Evolutionary conservation across 192 early-diverging fungal genomes (phyloP).

Genomic region (Thamnidium elegans): DNA sequence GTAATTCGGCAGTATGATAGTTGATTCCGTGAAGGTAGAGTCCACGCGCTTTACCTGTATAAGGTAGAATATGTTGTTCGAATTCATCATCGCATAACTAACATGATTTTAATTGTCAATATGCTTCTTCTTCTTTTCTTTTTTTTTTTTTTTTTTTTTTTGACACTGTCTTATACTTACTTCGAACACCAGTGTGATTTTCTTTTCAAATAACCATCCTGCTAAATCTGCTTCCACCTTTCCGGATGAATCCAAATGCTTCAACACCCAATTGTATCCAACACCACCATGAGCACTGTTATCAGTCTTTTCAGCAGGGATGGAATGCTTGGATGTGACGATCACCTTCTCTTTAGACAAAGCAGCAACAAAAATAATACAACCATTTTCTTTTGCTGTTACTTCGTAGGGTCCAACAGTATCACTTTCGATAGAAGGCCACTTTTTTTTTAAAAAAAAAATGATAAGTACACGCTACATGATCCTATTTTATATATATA

Average conservation of each 20-base stretch:
- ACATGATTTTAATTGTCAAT: slow-evolving; percentile 7
- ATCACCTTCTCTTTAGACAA: slow-evolving; percentile 60
- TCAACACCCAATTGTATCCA: slow-evolving; percentile 69
- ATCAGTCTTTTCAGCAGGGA: slow-evolving; percentile 35
- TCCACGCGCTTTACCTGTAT: slow-evolving; percentile 71
- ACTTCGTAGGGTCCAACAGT: slow-evolving; percentile 88
- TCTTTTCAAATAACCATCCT: slow-evolving; percentile 64
- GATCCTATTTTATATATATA: not conserved
- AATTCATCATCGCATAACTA: slow-evolving; percentile 94
- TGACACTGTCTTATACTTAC: slow-evolving; percentile 29
- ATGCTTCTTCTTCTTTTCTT: not conserved
- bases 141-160: not conserved
- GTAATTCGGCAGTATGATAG: slow-evolving; percentile 67
- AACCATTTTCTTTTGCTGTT: slow-evolving; percentile 96
- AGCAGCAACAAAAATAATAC: slow-evolving; percentile 83
- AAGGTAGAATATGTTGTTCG: slow-evolving; percentile 92
- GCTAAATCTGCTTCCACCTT: slow-evolving; percentile 67
- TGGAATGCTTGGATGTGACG: slow-evolving; percentile 87
- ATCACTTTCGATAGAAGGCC: slow-evolving; percentile 52
- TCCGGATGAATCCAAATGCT: slow-evolving; percentile 57
- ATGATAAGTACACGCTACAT: slow-evolving; percentile 26
- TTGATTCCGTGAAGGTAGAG: slow-evolving; percentile 93
- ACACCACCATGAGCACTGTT: slow-evolving; percentile 52
- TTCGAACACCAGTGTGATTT: slow-evolving; percentile 83
- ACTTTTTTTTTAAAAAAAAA: slow-evolving; percentile 30